phyloP scores from a whole-genome alignment of 352 stramenopile genomes.

The Elongisporangium senticosum region DNA sequence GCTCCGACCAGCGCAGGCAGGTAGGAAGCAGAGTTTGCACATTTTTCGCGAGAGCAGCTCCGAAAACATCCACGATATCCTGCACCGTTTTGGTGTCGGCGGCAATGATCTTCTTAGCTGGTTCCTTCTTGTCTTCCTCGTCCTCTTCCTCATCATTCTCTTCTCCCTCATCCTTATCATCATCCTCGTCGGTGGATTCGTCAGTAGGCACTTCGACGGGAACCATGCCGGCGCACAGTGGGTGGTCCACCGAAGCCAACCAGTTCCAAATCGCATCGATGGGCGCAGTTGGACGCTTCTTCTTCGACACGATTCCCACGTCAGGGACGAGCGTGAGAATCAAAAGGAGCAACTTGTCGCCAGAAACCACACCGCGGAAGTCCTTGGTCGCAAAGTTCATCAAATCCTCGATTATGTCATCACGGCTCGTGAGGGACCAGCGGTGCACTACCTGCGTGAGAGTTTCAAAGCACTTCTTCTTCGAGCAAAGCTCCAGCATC shows the following conservation, averaged over 20 bases:
- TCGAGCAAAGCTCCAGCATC: conserved; percentile 42
- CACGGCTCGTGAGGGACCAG: conserved; percentile 26
- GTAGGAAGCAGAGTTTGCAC: conserved; percentile 41
- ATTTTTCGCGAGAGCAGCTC: conserved; percentile 28
- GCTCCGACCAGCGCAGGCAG: conserved; percentile 55
- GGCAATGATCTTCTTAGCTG: not conserved
- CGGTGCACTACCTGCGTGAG: conserved; percentile 48
- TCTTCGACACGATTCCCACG: conserved; percentile 3
- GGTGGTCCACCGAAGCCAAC: conserved; percentile 47
- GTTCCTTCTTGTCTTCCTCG: not conserved
- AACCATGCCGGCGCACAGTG: conserved; percentile 24
- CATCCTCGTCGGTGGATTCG: not conserved
- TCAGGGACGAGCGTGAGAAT: conserved; percentile 42
- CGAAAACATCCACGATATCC: conserved; percentile 35
- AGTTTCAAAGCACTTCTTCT: conserved; percentile 44
- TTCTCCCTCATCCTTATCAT: too few relatives aligned
- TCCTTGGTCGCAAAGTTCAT: conserved; percentile 43
- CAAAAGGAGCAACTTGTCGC: conserved; percentile 52
- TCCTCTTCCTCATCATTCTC: too few relatives aligned
- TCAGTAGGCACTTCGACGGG: not conserved
- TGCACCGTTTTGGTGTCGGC: conserved; percentile 10
- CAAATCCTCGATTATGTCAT: conserved; percentile 35
- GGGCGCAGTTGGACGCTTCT: conserved; percentile 9
- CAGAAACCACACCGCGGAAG: conserved; percentile 24
- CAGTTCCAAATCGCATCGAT: conserved; percentile 36